Base-by-base conservation (phyloP, 345 rosid species). In the Rhodamnia rubescens region DNA sequence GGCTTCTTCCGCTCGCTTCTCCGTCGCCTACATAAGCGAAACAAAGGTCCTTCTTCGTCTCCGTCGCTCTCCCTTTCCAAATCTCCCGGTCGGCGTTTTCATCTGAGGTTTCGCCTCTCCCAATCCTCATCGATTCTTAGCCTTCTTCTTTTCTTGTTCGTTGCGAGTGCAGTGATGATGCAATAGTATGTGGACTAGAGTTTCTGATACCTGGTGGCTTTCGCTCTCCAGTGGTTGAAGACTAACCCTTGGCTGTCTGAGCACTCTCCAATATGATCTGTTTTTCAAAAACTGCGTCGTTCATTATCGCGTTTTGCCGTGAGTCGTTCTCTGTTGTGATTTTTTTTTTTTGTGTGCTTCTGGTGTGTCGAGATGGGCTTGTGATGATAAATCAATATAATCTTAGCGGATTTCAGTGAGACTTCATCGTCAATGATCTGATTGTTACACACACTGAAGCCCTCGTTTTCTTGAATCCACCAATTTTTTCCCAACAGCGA, bases 381-480 rank as follows among this genome's bases (percentile, higher is more conserved):
- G 90, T 95, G 99, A 97, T 91, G 99, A 95, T 89, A 93, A 81
- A 12, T 83, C 81, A 52, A 8, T 32, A 87, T 87, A 83, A 93
- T 95, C 98, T 97, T 97, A 95, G 98, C 98, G 99, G 98, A 95
- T 97, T 97, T 97, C 98, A 94, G 95, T 94, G 98, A 95, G 99
- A 89, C 89, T 84, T 84, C 29, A n/a, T 75, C 58, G 86, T 90
- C 99, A 81, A 89, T 94, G 98, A 97, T 93, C 98, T 95, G 96
- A 95, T 89, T 96, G 99, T 97, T 97, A 95, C 99, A 97, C 99
- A 97, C 98, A 92, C 99, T 95, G 99, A 95, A 89, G 98, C 98
- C 92, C 26, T 74, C 10, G 2, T 2, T 7, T 8, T 64, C 47
- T 22, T 36, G 24, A 53, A 52, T 2, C 40, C 22, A 29, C 42